Evolutionary conservation across 2,329 filamentous ascomycete genomes (phyloP), one percentile per base, ranked within the genome.

Genomic region (Corniculantispora saksenae): DNA sequence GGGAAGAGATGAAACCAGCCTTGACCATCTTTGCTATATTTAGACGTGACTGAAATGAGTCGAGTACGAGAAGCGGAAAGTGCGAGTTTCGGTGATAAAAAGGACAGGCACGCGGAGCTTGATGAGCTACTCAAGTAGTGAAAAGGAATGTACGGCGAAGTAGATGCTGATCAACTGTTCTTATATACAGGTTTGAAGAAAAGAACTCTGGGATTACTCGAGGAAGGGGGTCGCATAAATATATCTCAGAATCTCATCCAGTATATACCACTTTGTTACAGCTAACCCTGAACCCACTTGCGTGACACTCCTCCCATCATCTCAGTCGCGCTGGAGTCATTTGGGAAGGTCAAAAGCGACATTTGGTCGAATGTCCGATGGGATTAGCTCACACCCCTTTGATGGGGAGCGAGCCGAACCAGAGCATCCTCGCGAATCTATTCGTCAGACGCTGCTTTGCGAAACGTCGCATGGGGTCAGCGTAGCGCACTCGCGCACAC

Each of bases 21-120:
- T 64, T 67, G 21, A 70, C 64, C 73, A 76, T 76, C 54, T 56
- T 67, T 40, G 35, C 51, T 38, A 15, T 38, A 5, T 55, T 25
- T 10, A 12, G 13, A 40, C n/a, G 17, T 61, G 19, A 32, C 25
- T 53, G 17, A 21, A 21, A 29, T 29, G 13, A 21, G 3, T 29
- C 32, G 32, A 32, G 32, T 7, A 19, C 23, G 29, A 29, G 21
- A 13, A 9, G 8, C 32, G n/a, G 17, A 40, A 40, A 40, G n/a
- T 38, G 53, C 7, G 23, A 6, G 19, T 53, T 23, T 50, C 32
- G 4, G 53, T n/a, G 29, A 10, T 27, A 29, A 27, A 21, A 51
- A 29, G 23, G 38, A 27, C 27, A 21, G 8, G 19, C 21, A 27
- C 12, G 48, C 8, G 32, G 50, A 25, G 27, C 38, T 59, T 9